Base-by-base conservation (phyloP, 2,329 filamentous ascomycete genomes). In the Penicillium frequentans region DNA sequence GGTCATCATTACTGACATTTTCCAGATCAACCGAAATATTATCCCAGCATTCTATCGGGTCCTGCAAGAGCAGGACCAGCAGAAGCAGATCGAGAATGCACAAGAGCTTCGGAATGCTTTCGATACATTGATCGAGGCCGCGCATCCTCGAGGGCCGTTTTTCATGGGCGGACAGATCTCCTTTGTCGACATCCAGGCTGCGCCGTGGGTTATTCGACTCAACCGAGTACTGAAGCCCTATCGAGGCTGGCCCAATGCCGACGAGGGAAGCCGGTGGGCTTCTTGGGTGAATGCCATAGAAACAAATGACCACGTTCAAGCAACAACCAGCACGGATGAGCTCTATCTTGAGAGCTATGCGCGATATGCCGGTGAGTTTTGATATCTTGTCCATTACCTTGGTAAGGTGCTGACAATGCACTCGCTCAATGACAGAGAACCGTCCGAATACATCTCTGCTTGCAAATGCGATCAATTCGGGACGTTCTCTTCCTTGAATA, bases 21-120 rank as follows among this genome's bases (percentile, higher is more conserved):
- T 52, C n/a, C 58, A 90, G 86, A 86, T 93, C 69, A 92, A 95
- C 70, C 83, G 87, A 31, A 82, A 87, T 62, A 86, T 96, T 54
- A 84, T 96, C 1, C 90, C 91, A 0, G 77, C 80, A 11, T 96
- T 96, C 78, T 93, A 91, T 74, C 82, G 83, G 33, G 81, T 92
- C 19, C 80, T 95, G 0, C 86, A 88, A 72, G 84, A 86, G 1
- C 83, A 87, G 62, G 84, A 90, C 14, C 65, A 75, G 19, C 65
- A 79, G 14, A 83, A 85, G 59, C 88, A 90, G 65, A 71, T 82
- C 11, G 77, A 83, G 45, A 77, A 83, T 62, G 84, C 84, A 0
- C 80, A 83, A 48, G 84, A 85, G 58, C 80, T 96, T 27, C 85
- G 86, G 61, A 79, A 77, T 29, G 83, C 90, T 55, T 88, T 96